Evolutionary conservation across 305 asterid species (phyloP), one percentile per base, ranked within the genome.

Genomic region (Fraxinus paxiana): DNA sequence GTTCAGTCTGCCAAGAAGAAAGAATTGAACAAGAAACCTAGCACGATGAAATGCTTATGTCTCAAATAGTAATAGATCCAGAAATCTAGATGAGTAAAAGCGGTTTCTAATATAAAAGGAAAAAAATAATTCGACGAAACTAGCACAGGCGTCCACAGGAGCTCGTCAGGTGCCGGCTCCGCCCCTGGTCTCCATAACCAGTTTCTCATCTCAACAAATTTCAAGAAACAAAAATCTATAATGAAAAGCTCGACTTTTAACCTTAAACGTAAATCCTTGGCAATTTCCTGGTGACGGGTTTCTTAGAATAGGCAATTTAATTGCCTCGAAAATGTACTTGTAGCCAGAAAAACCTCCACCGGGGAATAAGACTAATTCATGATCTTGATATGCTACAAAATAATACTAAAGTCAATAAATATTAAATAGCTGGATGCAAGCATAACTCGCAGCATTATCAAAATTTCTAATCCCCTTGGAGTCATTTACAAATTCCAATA

Each of bases 401-500:
- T 24, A 28, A 67, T 67, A 33, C 37, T 28, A 24, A 6, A 65
- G 31, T 38, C 35, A 63, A 22, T 13, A 48, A 31, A 18, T 7
- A 30, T 8, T 22, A 2, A 71, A 26, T 54, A 10, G 38, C 38
- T 4, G 38, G 22, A 18, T 13, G 35, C 73, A 67, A 67, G 37
- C 22, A 30, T 3, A 13, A 67, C 73, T 67, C 73, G 12, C 22
- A 13, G 73, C 63, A 6, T 43, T 15, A 46, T 63, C 3, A 78
- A 82, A 80, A 67, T 2, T 34, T 51, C 46, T 18, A 67, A 79
- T 28, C 80, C 82, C 54, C 48, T 83, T 43, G 46, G 59, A 77
- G 86, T 83, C 86, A 85, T 88, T 76, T 89, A 88, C 90, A 88
- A 77, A 80, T 80, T 73, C 85, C 51, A 77, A 46, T 38, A 41